Evolutionary conservation across 208 protist species (phyloP).

Genomic region (Crithidia brevicula): DNA sequence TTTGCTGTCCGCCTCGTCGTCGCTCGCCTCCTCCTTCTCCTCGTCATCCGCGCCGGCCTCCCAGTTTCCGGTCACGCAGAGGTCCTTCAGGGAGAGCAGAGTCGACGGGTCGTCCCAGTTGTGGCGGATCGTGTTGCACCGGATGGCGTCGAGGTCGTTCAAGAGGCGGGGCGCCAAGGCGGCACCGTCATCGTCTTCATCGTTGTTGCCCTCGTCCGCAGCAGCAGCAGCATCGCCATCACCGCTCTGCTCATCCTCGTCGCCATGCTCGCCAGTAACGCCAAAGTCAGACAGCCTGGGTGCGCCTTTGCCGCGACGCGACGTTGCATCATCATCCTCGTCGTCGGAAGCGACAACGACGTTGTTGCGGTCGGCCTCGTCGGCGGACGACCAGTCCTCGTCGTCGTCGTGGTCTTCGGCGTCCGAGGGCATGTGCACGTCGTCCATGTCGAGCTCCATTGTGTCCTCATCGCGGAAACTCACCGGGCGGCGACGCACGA

Average conservation of each 20-base stretch:
- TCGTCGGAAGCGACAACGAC: constrained; percentile 29
- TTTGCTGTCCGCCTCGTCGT: constrained; percentile 57
- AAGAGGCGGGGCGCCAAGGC: constrained; percentile 62
- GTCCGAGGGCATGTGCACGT: constrained; percentile 40
- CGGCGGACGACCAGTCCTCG: constrained; percentile 32
- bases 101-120: constrained; percentile 65
- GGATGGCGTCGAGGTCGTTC: constrained; percentile 73
- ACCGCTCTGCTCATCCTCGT: constrained; percentile 21
- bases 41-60: constrained; percentile 45
- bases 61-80: constrained; percentile 97
- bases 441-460: constrained; percentile 84
- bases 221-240: no score
- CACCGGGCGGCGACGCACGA: constrained; percentile 76
- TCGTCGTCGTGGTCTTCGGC: constrained; percentile 58
- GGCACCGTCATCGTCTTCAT: constrained; percentile 40
- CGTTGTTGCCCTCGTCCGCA: constrained; percentile 38
- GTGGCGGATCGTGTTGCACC: constrained; percentile 42
- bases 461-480: constrained; percentile 80
- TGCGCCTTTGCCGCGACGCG: not conserved
- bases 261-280: not conserved
- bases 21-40: constrained; percentile 55
- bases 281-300: constrained; percentile 35
- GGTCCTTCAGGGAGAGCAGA: constrained; percentile 85
- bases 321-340: not conserved
- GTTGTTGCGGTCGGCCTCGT: constrained; percentile 26